Percentiles rank a stretch among this genome's conserved stretches.
Evolutionary conservation across 345 rosid genomes (phyloP).

Genomic region (Alliaria petiolata): DNA sequence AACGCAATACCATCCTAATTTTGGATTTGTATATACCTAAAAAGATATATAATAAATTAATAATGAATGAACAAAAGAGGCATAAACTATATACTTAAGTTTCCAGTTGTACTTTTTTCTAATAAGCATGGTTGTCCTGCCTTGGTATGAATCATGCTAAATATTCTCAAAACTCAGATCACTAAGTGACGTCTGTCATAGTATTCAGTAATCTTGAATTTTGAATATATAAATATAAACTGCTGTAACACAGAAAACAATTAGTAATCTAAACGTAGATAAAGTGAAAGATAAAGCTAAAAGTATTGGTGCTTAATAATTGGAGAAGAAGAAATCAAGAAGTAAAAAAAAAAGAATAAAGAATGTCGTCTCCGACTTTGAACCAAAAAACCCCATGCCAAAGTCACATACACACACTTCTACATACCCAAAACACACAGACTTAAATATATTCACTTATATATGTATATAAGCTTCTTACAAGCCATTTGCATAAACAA

Average conservation of each 20-base stretch:
- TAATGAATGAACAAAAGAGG: background rate
- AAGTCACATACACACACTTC: constrained; percentile 27
- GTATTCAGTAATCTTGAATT: background rate
- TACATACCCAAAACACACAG: constrained; percentile 10
- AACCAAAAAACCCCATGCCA: constrained; percentile 19
- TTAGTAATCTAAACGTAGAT: background rate
- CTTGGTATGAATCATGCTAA: constrained; percentile 21
- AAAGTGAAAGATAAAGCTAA: constrained; percentile 25
- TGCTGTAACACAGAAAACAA: constrained; percentile 1
- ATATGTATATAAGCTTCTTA: constrained; percentile 3
- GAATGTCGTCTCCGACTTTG: constrained; percentile 25
- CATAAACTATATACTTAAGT: background rate
- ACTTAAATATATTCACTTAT: background rate
- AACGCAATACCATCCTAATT: background rate
- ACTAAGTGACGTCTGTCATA: background rate
- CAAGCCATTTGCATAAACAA: constrained; percentile 16
- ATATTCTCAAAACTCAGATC: background rate
- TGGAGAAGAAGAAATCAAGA: constrained; percentile 15
- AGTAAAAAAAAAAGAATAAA: background rate
- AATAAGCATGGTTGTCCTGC: background rate
- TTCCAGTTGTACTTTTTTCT: background rate
- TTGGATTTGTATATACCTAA: background rate
- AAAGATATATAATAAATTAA: too few relatives aligned
- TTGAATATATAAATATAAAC: background rate
- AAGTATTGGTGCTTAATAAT: constrained; percentile 8